Conservation (phyloP, 805 yeast species). For the Priceomyces melissophilus region DNA sequence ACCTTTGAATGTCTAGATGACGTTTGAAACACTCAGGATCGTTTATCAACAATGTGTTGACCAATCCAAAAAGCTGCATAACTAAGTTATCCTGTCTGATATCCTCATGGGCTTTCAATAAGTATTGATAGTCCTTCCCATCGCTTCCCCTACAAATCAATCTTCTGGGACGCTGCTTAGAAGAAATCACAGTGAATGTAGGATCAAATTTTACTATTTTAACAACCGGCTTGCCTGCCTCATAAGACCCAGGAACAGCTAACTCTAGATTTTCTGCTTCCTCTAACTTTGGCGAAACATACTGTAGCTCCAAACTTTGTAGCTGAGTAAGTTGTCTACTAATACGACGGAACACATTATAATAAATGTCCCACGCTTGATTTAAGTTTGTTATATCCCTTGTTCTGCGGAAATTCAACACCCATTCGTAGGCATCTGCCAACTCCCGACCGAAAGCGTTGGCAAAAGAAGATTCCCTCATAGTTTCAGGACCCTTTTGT, state of each 20-base stretch:
- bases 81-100: slow-evolving; percentile 95
- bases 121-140: slow-evolving; percentile 82
- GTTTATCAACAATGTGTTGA: slow-evolving; percentile 80
- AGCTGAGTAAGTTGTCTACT: slow-evolving; percentile 85
- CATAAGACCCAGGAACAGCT: slow-evolving; percentile 93
- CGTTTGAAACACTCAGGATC: slow-evolving; percentile 96
- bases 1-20: slow-evolving; percentile 88
- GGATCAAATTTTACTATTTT: slow-evolving; percentile 77
- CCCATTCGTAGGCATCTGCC: slow-evolving; percentile 92
- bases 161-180: slow-evolving; percentile 94
- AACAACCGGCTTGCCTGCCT: slow-evolving; percentile 75
- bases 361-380: slow-evolving; percentile 97
- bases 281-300: slow-evolving; percentile 86
- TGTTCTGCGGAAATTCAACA: slow-evolving; percentile 76
- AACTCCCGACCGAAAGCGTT: slow-evolving; percentile 92
- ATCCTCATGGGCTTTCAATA: slow-evolving; percentile 94
- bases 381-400: slow-evolving; percentile 84
- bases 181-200: slow-evolving; percentile 78
- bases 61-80: slow-evolving; percentile 95
- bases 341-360: slow-evolving; percentile 87
- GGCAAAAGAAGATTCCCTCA: slow-evolving; percentile 88
- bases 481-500: slow-evolving; percentile 84
- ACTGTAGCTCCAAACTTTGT: slow-evolving; percentile 82
- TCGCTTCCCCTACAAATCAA: slow-evolving; percentile 79
- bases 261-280: slow-evolving; percentile 75